Base-by-base conservation (phyloP, 2,329 filamentous ascomycete species). In the Nothophaeocryptopus gaeumannii region DNA sequence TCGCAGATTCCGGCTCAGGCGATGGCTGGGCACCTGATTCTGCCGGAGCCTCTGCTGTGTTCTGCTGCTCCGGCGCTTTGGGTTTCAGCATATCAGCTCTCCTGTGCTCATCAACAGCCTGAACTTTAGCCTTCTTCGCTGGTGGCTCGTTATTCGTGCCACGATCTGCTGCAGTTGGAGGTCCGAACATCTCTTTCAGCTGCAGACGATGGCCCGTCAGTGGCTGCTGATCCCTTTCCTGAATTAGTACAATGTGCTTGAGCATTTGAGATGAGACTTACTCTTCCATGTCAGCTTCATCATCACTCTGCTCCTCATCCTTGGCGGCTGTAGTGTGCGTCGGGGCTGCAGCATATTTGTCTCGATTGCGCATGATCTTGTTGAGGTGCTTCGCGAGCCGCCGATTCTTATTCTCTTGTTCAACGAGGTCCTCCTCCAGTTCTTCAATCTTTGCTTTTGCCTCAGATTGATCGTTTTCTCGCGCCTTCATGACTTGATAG, bases 101-200 rank as follows among this genome's bases (percentile, higher is more conserved):
- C 20, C 7, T 26, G 7, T 3, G 7, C 20, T 26, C 20, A 7
- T 26, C 20, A 3, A 26, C 3, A 26, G 3, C 7, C 20, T 26
- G 20, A 2, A 36, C 12, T 14, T 12, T 45, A n/a, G 32, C 11
- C 11, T 20, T 36, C 33, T 45, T 45, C 2, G 33, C 2, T 12
- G 40, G 14, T 3, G 39, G 47, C 47, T 50, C 47, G 13, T 11
- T 8, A 15, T 13, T 12, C 3, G 35, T 7, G 38, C 8, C 39
- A 11, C 8, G 5, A 1, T 33, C n/a, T 12, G 8, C 15, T 35
- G 13, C 9, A 7, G 10, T 8, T 16, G 11, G 10, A 15, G 12
- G 39, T 5, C 39, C 39, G 15, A 45, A 50, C 11, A 50, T 5
- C 29, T 50, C 47, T 37, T 45, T 3, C 40, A 50, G 14, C 10